Evolutionary conservation across 768 basidiomycete species (phyloP).

Genomic region (Boletus reticulatus): DNA sequence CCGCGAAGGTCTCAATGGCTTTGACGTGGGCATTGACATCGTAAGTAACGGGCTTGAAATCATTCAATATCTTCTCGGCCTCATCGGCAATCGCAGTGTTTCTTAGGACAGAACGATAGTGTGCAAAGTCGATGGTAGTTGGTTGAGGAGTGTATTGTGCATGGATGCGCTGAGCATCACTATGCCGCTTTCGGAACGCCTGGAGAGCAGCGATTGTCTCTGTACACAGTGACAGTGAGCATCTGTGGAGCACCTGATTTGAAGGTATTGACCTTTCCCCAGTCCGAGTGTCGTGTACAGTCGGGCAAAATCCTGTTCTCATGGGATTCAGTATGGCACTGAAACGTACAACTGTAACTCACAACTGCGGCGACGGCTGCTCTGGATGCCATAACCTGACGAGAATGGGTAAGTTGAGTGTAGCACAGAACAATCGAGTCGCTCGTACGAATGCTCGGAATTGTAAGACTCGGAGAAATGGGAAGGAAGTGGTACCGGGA

Average conservation of each 20-base stretch:
- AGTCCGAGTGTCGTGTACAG: conserved; percentile 80
- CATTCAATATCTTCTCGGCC: conserved; percentile 82
- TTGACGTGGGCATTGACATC: conserved; percentile 88
- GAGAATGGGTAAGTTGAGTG: neutral
- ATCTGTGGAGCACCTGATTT: neutral
- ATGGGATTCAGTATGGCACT: conserved; percentile 2
- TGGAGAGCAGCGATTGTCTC: conserved; percentile 90
- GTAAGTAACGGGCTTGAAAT: conserved; percentile 94
- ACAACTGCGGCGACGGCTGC: conserved; percentile 67
- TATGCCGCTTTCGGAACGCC: conserved; percentile 95
- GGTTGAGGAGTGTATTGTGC: conserved; percentile 64
- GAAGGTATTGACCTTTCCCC: conserved; percentile 64
- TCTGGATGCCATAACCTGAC: conserved; percentile 63
- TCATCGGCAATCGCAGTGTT: conserved; percentile 91
- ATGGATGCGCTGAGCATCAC: conserved; percentile 78
- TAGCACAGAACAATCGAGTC: conserved; percentile 1
- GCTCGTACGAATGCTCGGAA: conserved; percentile 17
- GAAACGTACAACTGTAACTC: conserved; percentile 22
- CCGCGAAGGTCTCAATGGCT: conserved; percentile 95
- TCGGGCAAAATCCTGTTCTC: conserved; percentile 73
- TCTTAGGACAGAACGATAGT: conserved; percentile 91
- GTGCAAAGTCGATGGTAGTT: conserved; percentile 82
- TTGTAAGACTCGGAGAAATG: conserved; percentile 11
- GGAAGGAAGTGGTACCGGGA: conserved; percentile 23
- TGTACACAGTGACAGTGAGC: conserved; percentile 30